Evolutionary conservation across 257 asterid genomes (phyloP).

Genomic region (Hygrophila difformis): DNA sequence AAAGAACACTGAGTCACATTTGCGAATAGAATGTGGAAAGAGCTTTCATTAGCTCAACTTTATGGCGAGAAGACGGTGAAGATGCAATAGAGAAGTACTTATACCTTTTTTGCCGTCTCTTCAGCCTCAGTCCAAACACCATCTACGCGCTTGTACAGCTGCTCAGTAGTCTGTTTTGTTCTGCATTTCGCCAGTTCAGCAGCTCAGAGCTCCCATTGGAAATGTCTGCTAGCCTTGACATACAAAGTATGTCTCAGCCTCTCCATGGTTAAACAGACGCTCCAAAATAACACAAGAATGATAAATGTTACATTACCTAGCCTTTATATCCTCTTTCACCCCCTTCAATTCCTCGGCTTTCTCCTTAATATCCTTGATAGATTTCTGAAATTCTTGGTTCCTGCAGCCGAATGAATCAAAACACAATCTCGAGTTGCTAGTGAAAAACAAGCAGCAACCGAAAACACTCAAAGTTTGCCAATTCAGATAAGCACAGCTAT

Average conservation of each 20-base stretch:
- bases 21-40: background rate
- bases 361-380: conserved; percentile 71
- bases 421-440: too few relatives aligned
- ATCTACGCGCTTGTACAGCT: conserved; percentile 89
- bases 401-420: conserved; percentile 37
- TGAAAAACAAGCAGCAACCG: too few relatives aligned
- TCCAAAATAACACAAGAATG: conserved; percentile 11
- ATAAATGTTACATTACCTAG: conserved; percentile 42
- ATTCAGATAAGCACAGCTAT: too few relatives aligned
- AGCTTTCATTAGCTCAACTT: conserved; percentile 1
- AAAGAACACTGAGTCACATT: conserved; percentile 13
- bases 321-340: conserved; percentile 68
- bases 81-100: background rate
- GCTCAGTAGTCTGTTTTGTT: conserved; percentile 93
- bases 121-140: conserved; percentile 94
- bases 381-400: conserved; percentile 53
- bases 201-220: conserved; percentile 81
- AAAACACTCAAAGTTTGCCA: too few relatives aligned
- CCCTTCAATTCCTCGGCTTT: conserved; percentile 67
- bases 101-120: conserved; percentile 81
- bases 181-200: conserved; percentile 98
- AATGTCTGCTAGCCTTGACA: conserved; percentile 97
- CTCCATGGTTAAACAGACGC: conserved; percentile 21
- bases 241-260: conserved; percentile 99
- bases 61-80: background rate